phyloP scores from a whole-genome alignment of 495 filamentous ascomycete genomes.

The Paragyromitra xinjiangensis region DNA sequence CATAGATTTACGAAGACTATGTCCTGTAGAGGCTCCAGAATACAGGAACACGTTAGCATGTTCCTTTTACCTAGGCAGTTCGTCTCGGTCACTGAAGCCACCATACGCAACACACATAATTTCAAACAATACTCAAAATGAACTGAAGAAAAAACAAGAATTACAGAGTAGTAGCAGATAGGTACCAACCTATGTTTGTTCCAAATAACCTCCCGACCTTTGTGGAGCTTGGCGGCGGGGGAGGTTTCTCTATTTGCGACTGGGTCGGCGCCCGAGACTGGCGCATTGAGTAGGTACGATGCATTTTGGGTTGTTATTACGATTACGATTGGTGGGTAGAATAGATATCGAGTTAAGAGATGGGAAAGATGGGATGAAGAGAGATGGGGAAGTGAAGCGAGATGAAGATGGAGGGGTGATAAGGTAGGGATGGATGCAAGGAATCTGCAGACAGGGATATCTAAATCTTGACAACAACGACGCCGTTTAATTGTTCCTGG shows the following conservation, averaged over 20 bases:
- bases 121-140: slow-evolving; percentile 2
- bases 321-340: slow-evolving; percentile 20
- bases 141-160: neutral
- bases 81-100: slow-evolving; percentile 4
- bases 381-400: neutral
- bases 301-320: slow-evolving; percentile 68
- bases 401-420: slow-evolving; percentile 6
- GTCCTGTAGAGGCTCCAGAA: slow-evolving; percentile 69
- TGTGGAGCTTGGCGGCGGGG: slow-evolving; percentile 87
- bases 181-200: slow-evolving; percentile 76
- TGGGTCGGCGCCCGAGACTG: slow-evolving; percentile 91
- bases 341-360: neutral
- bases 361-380: neutral
- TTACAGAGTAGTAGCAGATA: slow-evolving; percentile 1
- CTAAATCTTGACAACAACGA: slow-evolving; percentile 11
- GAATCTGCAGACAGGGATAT: slow-evolving; percentile 37
- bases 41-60: slow-evolving; percentile 55
- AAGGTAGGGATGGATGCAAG: slow-evolving; percentile 39
- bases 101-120: neutral
- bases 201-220: slow-evolving; percentile 91
- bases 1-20: slow-evolving; percentile 89
- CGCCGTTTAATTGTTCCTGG: slow-evolving; percentile 26
- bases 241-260: slow-evolving; percentile 89
- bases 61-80: slow-evolving; percentile 34
- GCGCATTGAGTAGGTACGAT: slow-evolving; percentile 99